Evolutionary conservation across 768 basidiomycete species (phyloP), one percentile per base, ranked within the genome.

Genomic region (Trametes villosa): DNA sequence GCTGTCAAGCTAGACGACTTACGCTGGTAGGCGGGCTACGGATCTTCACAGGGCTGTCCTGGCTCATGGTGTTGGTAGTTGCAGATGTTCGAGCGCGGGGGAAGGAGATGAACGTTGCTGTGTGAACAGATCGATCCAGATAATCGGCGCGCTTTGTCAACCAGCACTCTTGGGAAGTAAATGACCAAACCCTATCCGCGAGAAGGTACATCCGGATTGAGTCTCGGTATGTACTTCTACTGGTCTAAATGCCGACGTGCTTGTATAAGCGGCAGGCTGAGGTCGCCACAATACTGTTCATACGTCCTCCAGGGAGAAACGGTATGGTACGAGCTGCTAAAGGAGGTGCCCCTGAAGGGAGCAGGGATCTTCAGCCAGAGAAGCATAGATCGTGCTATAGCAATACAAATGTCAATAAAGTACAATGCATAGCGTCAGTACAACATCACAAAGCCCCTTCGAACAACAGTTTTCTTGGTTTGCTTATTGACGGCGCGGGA

Each of bases 401-500:
- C 60, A 53, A 59, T 60, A 57, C 55, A 64, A 27, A 59, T 57
- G 56, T 45, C 40, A 30, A 24, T 60, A 60, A 45, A 24, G 33
- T 60, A 57, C 56, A 57, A 53, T 47, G 47, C 59, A 59, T 34
- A 48, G 42, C 6, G 51, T 20, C n/a, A 15, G 38, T 57, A 57
- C 50, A 54, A 50, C 53, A 38, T 71, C 65, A 77, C 53, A 79
- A 63, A 8, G 75, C 74, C 13, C 74, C 71, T 64, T 79, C 78
- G 55, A 79, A 79, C 36, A 79, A 58, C 48, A 79, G 63, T 44
- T 70, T 72, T 47, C 77, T 67, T 18, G 76, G 76, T 65, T 76
- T 77, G 53, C 74, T 68, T 27, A 78, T 68, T 4, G 66, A 31
- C 3, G 78, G 78, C 3, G 75, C 67, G 3, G 76, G 75, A 22